These are phyloP conservation scores for Heterobasidion parviporum DNA, from an alignment of 1,284 basidiomycete species.

Conservation along the genomic window DNA sequence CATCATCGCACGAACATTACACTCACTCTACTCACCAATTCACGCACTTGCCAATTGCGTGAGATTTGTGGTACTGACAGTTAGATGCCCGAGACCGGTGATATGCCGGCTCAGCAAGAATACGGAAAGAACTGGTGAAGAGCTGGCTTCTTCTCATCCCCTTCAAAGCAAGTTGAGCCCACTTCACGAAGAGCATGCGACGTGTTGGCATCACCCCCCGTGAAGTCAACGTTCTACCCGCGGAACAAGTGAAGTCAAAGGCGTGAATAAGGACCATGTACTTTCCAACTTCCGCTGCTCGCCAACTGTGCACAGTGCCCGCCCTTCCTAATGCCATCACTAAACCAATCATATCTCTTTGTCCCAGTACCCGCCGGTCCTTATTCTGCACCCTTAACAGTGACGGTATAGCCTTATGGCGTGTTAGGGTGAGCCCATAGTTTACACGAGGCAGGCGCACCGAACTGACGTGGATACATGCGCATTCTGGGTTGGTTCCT, in stretches of 20 bases:
- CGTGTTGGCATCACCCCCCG: not conserved
- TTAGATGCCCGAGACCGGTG: not conserved
- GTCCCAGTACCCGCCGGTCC: conserved; percentile 64
- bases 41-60: not conserved
- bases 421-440: conserved; percentile 61
- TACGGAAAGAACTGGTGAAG: too few relatives aligned
- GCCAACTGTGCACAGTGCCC: conserved; percentile 60
- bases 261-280: conserved; percentile 39
- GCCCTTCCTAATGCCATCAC: conserved; percentile 53
- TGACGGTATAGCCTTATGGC: conserved; percentile 70
- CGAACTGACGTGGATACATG: too few relatives aligned
- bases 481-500: not conserved
- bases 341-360: conserved; percentile 52
- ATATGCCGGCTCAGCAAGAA: too few relatives aligned
- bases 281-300: conserved; percentile 73
- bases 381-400: conserved; percentile 72
- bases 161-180: not conserved
- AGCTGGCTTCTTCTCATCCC: too few relatives aligned
- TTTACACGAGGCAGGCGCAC: not conserved
- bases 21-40: not conserved
- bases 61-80: not conserved
- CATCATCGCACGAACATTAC: not conserved
- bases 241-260: not conserved
- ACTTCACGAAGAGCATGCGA: not conserved
- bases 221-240: not conserved